These are phyloP conservation scores for Parathielavia hyrcaniae DNA, from an alignment of 495 filamentous ascomycete genomes.

Conservation along the genomic window DNA sequence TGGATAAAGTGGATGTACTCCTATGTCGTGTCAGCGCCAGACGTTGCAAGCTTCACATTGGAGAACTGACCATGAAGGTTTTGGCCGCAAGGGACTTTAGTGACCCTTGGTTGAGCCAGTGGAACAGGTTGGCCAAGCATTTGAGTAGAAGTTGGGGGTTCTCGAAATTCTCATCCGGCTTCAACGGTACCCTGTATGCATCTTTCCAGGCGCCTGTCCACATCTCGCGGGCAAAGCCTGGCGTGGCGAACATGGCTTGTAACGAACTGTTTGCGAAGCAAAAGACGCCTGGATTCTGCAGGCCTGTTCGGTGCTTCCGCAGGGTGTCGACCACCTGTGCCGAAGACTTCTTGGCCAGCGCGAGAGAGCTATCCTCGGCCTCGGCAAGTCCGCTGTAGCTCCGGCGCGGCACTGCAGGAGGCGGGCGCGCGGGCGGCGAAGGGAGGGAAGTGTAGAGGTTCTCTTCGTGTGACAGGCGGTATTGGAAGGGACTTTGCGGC, in stretches of 20 bases:
- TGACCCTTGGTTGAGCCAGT: conserved; percentile 61
- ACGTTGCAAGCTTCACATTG: background rate
- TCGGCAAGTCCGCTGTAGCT: conserved; percentile 82
- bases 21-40: conserved; percentile 32
- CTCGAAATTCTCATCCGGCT: conserved; percentile 57
- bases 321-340: conserved; percentile 23
- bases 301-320: conserved; percentile 50
- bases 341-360: conserved; percentile 40
- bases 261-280: conserved; percentile 91
- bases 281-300: conserved; percentile 70
- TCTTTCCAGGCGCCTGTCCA: conserved; percentile 48
- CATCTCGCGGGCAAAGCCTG: conserved; percentile 65
- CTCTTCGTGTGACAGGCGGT: conserved; percentile 29
- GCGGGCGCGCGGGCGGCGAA: conserved; percentile 58
- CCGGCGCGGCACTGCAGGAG: conserved; percentile 74
- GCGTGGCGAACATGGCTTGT: conserved; percentile 73
- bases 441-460: conserved; percentile 30
- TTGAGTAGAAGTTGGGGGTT: conserved; percentile 74
- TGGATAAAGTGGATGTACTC: conserved; percentile 36
- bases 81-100: conserved; percentile 48
- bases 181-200: conserved; percentile 41
- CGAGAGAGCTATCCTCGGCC: conserved; percentile 45
- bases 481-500: conserved; percentile 31
- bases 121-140: conserved; percentile 64
- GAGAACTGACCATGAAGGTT: conserved; percentile 56